phyloP scores from a whole-genome alignment of 2,329 filamentous ascomycete genomes.

The Sordariomycetes sp. region DNA sequence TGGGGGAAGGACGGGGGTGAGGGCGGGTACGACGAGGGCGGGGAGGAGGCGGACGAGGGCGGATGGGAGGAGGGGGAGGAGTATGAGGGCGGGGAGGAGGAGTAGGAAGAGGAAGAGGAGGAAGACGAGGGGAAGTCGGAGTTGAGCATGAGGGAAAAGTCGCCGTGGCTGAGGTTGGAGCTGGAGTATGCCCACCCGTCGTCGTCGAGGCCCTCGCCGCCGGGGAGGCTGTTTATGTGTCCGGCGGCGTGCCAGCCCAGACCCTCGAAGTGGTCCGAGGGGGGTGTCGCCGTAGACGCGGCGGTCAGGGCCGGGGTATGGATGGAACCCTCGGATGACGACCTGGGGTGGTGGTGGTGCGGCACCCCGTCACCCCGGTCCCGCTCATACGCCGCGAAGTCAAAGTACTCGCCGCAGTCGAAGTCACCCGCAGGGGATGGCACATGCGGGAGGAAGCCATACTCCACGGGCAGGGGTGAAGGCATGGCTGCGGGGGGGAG shows the following conservation, averaged over 20 bases:
- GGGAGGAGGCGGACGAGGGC: not conserved
- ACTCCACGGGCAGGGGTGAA: slow-evolving; percentile 3
- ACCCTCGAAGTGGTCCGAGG: not conserved
- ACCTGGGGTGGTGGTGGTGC: not conserved
- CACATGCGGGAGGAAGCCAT: slow-evolving; percentile 2
- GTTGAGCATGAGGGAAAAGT: slow-evolving; percentile 1
- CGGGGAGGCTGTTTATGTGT: slow-evolving; percentile 2
- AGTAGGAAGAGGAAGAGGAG: slow-evolving; percentile 4
- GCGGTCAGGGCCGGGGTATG: slow-evolving; percentile 3
- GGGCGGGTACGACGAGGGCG: slow-evolving; percentile 1
- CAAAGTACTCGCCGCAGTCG: slow-evolving; percentile 3
- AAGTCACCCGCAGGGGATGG: slow-evolving; percentile 3
- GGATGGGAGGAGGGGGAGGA: not conserved
- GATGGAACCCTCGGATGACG: slow-evolving; percentile 3
- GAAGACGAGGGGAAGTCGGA: not conserved
- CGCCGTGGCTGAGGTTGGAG: slow-evolving; percentile 17
- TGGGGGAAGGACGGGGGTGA: slow-evolving; percentile 2
- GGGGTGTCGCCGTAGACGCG: slow-evolving; percentile 3
- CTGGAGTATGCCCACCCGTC: slow-evolving; percentile 26
- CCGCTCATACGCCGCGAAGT: slow-evolving; percentile 3
- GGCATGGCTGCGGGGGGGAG: slow-evolving; percentile 2
- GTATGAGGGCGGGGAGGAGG: not conserved
- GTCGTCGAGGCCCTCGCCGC: slow-evolving; percentile 15
- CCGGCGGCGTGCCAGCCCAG: not conserved
- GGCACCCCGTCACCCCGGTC: slow-evolving; percentile 4